Evolutionary conservation across 305 asterid species (phyloP), one percentile per base, ranked within the genome.

Genomic region (Solanum hybrid): DNA sequence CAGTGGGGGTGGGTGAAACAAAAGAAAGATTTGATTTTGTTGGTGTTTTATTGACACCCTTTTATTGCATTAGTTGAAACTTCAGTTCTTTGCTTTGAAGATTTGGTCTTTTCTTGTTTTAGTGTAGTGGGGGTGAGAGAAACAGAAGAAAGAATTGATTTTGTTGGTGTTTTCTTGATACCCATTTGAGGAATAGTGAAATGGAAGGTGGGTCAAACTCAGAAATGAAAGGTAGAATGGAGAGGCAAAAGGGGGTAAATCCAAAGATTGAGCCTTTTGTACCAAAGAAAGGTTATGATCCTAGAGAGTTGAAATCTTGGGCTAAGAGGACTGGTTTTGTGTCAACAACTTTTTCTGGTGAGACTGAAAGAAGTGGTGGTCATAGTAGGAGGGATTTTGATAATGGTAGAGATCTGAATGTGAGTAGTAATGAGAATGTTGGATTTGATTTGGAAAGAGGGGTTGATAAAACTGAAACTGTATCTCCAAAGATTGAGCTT

Each of bases 321-420:
- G 99, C 99, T 90, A 97, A 97, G 92, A 94, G 93, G 88, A 97
- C 99, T 28, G 99, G 99, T 69, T 97, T 97, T 92, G 98, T 97
- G 78, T 96, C 99, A 26, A 93, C 91, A n/a, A 93, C 91, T 33
- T 93, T 96, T 79, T 97, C 99, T 40, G 94, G 95, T 42, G 99
- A 96, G 91, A 93, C 94, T 88, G 94, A 93, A 82, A 93, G 90
- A 81, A 57, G 90, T 83, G 87, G 90, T 80, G 93, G 96, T 90
- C 84, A 64, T 86, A 93, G 97, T 88, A 92, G 92, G 91, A 90
- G 94, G 90, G 94, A 92, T 74, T 86, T 90, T 87, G 67, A 46
- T 29, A 92, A 82, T 89, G 93, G 88, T 69, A 89, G 92, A 87
- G 88, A 89, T 82, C 89, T 85, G 42, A 90, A 87, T 90, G 90